Evolutionary conservation across 2,329 filamentous ascomycete genomes (phyloP), one percentile per base, ranked within the genome.

Genomic region (Fusarium piperis): DNA sequence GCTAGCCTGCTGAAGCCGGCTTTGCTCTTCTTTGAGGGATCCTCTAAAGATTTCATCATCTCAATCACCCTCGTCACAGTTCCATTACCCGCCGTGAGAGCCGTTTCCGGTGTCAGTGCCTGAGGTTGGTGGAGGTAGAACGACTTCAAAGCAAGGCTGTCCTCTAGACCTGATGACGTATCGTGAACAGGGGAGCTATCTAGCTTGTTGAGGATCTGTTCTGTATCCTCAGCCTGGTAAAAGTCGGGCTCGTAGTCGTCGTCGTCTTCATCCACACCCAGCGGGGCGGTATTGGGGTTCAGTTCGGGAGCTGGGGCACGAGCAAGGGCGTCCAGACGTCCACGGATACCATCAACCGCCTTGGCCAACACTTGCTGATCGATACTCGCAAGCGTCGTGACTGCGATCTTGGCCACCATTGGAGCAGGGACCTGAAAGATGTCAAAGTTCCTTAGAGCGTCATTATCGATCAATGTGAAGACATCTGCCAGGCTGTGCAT

Each of bases 241-340:
- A 94, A 94, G 77, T 97, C 93, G 0, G 95, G 95, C 76, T 98
- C 95, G 77, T 98, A 98, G 75, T 97, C 94, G 65, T 85, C 83
- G 48, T 97, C 94, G 20, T 97, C 95, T 44, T 97, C 94, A 8
- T 92, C 90, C 4, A 93, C 90, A 28, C 88, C 89, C 3, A 91
- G 79, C 1, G 88, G 88, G 15, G 88, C 85, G 3, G 89, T 91
- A 60, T 89, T 87, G 9, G 89, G 84, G 68, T 89, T 89, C 30
- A 89, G 69, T 8, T 81, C 82, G 1, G 83, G 80, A n/a, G 81
- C 76, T n/a, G 83, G 84, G 6, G 83, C 81, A 33, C 80, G 83
- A 32, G 84, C 83, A 36, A 89, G 80, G 11, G 83, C 77, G 3
- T 81, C 78, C 26, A 87, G 80, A 59, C 90, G 86, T 56, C 82